Evolutionary conservation across 2,329 filamentous ascomycete species (phyloP), one percentile per base, ranked within the genome.

Genomic region (Clathrospora elynae): DNA sequence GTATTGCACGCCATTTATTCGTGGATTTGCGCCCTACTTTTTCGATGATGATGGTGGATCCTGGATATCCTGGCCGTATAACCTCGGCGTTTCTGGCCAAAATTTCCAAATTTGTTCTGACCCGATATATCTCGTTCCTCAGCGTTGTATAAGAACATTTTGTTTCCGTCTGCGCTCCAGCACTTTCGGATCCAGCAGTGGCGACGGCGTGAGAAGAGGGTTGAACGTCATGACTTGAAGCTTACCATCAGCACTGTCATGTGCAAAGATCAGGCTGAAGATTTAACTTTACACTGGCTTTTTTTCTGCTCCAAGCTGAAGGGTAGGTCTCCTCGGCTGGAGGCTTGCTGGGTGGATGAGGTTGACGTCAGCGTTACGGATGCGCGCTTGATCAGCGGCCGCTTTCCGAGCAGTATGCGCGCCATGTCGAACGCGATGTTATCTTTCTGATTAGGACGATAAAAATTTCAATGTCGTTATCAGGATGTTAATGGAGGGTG

Each of bases 171-270:
- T 57, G 7, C 42, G 43, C 29, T 56, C 51, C 12, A 52, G 18
- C 4, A 43, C 43, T 14, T 48, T 57, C 1, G 53, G 53, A 6
- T 57, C 55, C 8, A 59, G 40, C 18, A 59, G 37, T 5, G 46
- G 35, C 10, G 53, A 56, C 5, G 55, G 53, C 18, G 53, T 53
- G n/a, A 59, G 48, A 5, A 59, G 22, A 12, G 53, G 53, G 29
- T 57, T 55, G 13, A 53, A 57, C 5, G 36, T 40, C 2, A 34
- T 31, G 12, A 56, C 50, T 56, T n/a, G 5, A 25, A 18, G 14
- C 16, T 10, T 14, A 13, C 17, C 17, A 11, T 29, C 26, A 29
- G 26, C 7, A 5, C 26, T 6, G 11, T 13, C 7, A 6, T 12
- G 5, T 7, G 7, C n/a, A 29, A 14, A 29, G n/a, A n/a, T n/a